phyloP scores from a whole-genome alignment of 2,329 filamentous ascomycete species.

The Nannizzia gypsea region DNA sequence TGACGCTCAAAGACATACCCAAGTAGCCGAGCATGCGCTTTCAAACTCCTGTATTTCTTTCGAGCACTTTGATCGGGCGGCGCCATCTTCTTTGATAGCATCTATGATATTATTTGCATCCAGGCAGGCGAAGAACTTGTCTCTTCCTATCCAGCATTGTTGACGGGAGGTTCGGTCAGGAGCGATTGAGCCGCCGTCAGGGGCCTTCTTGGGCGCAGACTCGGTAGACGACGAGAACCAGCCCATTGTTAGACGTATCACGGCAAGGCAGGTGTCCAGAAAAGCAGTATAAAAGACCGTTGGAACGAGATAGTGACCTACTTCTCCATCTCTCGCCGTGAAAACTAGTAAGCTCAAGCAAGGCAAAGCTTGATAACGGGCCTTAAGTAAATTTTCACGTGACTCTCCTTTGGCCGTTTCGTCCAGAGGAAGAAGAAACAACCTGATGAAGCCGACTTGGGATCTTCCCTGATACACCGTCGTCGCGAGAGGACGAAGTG shows the following conservation, averaged over 20 bases:
- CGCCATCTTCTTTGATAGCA: slow-evolving; percentile 48
- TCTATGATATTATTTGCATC: slow-evolving; percentile 74
- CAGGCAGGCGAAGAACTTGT: slow-evolving; percentile 78
- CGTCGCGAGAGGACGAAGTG: not conserved
- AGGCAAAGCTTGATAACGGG: not conserved
- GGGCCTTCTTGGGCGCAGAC: slow-evolving; percentile 34
- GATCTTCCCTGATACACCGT: not conserved
- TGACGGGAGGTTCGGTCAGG: slow-evolving; percentile 74
- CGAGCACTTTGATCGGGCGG: slow-evolving; percentile 47
- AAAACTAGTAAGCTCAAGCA: not conserved
- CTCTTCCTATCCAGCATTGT: slow-evolving; percentile 80
- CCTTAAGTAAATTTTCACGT: not conserved
- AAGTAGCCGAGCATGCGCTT: slow-evolving; percentile 73
- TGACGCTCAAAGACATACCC: slow-evolving; percentile 50
- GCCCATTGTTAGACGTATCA: slow-evolving; percentile 34
- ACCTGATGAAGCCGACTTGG: not conserved
- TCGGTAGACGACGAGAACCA: slow-evolving; percentile 38
- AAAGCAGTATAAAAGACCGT: not conserved
- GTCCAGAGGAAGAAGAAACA: not conserved
- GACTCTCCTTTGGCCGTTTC: not conserved
- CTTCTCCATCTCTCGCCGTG: not conserved
- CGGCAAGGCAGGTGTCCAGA: not conserved
- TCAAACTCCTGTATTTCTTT: slow-evolving; percentile 58
- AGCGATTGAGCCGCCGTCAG: slow-evolving; percentile 56
- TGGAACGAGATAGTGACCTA: not conserved